Evolutionary conservation across 2,329 filamentous ascomycete genomes (phyloP).

Genomic region (Fusarium devonianum): DNA sequence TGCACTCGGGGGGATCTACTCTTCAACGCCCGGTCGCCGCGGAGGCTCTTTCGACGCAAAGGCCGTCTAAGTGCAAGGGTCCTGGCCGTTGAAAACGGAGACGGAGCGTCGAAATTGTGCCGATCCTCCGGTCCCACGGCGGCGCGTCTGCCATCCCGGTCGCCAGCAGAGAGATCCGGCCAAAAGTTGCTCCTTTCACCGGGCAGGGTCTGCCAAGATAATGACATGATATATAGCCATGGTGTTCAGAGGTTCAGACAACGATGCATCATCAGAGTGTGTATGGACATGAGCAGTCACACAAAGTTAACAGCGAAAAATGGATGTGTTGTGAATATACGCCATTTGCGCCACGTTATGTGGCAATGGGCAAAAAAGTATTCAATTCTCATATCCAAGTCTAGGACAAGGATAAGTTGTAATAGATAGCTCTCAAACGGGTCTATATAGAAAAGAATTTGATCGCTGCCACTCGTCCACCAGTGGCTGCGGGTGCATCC

Average conservation of each 20-base stretch:
- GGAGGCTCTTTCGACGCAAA: constrained; percentile 28
- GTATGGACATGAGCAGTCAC: not conserved
- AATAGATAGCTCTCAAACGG: constrained; percentile 32
- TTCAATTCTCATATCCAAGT: constrained; percentile 36
- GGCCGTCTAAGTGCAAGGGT: constrained; percentile 23
- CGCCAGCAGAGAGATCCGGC: not conserved
- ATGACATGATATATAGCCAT: no score
- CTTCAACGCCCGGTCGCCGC: constrained; percentile 22
- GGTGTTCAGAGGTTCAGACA: no score
- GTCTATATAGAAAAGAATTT: constrained; percentile 34
- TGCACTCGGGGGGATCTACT: constrained; percentile 16
- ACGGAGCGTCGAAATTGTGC: constrained; percentile 40
- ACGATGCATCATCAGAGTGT: no score
- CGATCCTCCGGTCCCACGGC: constrained; percentile 39
- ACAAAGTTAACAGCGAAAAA: not conserved
- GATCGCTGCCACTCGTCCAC: constrained; percentile 16
- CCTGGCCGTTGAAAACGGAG: constrained; percentile 31
- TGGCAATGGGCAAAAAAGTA: constrained; percentile 14
- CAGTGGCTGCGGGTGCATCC: constrained; percentile 5
- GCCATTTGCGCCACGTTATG: constrained; percentile 14
- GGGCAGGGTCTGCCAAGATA: no score
- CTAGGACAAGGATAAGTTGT: constrained; percentile 16
- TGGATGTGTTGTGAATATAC: not conserved
- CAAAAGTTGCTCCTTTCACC: not conserved
- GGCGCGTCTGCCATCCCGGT: not conserved